Evolutionary conservation across 495 filamentous ascomycete genomes (phyloP), one percentile per base, ranked within the genome.

Genomic region (Xylaria bambusicola): DNA sequence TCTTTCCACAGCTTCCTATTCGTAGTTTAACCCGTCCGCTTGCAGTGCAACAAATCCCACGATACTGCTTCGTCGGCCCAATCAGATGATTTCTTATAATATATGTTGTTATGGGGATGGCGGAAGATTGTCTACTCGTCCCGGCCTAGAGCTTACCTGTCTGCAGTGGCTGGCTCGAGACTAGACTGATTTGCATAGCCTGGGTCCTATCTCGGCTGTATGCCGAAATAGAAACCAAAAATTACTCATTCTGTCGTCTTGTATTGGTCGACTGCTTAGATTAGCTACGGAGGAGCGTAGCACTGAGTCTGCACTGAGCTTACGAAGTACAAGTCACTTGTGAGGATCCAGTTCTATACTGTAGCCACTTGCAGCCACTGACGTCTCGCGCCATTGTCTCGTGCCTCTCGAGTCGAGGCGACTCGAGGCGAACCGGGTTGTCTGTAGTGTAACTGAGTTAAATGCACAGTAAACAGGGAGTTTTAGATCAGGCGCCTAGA

Each of bases 321-420:
- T 33, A 10, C 10, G n/a, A n/a, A n/a, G n/a, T 15, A 23, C 50
- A 41, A 53, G 36, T 53, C 9, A 41, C 52, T 31, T 44, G 26
- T 50, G 20, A 36, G 10, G 17, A 26, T 20, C 36, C 46, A 31
- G 26, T 51, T 41, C 35, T 27, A 15, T 51, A 44, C 47, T 36
- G 35, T 36, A 44, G 56, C 33, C 49, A 38, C 47, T 36, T n/a
- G n/a, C 23, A 50, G 47, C 56, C 56, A 33, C 56, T 51, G 56
- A 17, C 36, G 35, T 13, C 46, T 33, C 2, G 35, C 18, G 6
- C 46, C 15, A 35, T 18, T 20, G 21, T 33, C 23, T 38, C 10
- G 24, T 44, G 38, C 20, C 24, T 24, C 29, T 33, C 5, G 5
- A 33, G 5, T 10, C 29, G 10, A 33, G 29, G 29, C 36, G 21